phyloP scores from a whole-genome alignment of 306 rosid genomes.

The Pyrus betulifolia region DNA sequence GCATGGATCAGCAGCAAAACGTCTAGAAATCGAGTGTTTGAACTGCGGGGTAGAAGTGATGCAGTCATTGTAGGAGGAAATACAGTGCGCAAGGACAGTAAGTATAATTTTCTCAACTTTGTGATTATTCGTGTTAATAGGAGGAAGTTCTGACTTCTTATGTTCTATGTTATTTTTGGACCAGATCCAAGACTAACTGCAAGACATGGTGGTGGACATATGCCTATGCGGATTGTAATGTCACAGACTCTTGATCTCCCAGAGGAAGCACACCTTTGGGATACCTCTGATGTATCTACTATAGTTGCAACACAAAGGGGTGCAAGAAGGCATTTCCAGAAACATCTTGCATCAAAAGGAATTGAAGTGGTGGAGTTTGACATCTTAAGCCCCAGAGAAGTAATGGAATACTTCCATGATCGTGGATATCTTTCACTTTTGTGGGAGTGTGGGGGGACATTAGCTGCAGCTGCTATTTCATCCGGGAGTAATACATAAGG shows the following conservation, averaged over 20 bases:
- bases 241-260: conserved; percentile 76
- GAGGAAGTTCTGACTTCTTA: neutral
- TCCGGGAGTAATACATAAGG: conserved; percentile 92
- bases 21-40: conserved; percentile 67
- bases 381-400: conserved; percentile 67
- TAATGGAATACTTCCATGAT: conserved; percentile 85
- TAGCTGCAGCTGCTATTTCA: conserved; percentile 91
- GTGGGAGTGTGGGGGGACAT: conserved; percentile 96
- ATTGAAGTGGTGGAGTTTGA: conserved; percentile 95
- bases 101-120: conserved; percentile 27
- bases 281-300: conserved; percentile 63
- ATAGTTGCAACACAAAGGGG: conserved; percentile 92
- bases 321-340: conserved; percentile 80
- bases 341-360: conserved; percentile 89
- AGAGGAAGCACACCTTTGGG: conserved; percentile 81
- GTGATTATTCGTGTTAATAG: neutral
- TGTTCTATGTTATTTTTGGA: conserved; percentile 1
- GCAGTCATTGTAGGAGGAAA: conserved; percentile 90
- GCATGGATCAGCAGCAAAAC: conserved; percentile 77
- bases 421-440: conserved; percentile 86
- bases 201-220: conserved; percentile 87
- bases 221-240: conserved; percentile 78
- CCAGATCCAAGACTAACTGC: conserved; percentile 88
- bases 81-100: conserved; percentile 77
- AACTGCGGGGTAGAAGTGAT: conserved; percentile 87